phyloP scores from a whole-genome alignment of 805 yeast species.

The Kodamaea neixiangensis region DNA sequence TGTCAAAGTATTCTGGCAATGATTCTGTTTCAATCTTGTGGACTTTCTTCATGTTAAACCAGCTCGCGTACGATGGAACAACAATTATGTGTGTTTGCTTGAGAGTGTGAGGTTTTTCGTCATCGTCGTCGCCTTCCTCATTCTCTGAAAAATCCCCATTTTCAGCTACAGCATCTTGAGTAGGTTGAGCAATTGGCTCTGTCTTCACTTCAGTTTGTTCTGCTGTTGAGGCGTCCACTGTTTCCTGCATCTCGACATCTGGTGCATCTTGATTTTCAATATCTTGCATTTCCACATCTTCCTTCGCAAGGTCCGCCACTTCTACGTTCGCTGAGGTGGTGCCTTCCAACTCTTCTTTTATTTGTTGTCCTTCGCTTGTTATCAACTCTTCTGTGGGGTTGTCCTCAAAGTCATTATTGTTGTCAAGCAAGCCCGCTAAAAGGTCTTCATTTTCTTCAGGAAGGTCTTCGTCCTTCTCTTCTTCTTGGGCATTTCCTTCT shows the following conservation, averaged over 20 bases:
- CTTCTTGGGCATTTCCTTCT: background rate
- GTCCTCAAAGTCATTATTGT: slow-evolving; percentile 6
- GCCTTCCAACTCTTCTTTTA: slow-evolving; percentile 5
- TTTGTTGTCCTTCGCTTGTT: slow-evolving; percentile 20
- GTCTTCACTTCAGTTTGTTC: background rate
- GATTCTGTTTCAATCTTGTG: slow-evolving; percentile 81
- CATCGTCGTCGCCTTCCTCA: slow-evolving; percentile 7
- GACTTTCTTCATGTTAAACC: slow-evolving; percentile 76
- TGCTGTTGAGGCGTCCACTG: background rate
- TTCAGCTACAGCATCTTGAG: background rate
- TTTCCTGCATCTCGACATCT: background rate
- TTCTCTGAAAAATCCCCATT: background rate
- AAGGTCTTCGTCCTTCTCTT: background rate
- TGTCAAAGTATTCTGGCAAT: slow-evolving; percentile 83
- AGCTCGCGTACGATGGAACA: slow-evolving; percentile 82
- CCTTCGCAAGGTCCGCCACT: background rate
- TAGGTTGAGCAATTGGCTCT: background rate
- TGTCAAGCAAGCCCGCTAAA: slow-evolving; percentile 1
- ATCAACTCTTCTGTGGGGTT: slow-evolving; percentile 8
- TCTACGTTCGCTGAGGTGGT: background rate
- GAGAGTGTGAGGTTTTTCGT: slow-evolving; percentile 9
- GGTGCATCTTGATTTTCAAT: background rate
- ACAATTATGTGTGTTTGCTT: slow-evolving; percentile 81
- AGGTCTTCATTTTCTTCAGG: slow-evolving; percentile 5
- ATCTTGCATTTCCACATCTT: background rate